Conservation (phyloP, 306 rosid genomes). For the Fragaria vesca region DNA sequence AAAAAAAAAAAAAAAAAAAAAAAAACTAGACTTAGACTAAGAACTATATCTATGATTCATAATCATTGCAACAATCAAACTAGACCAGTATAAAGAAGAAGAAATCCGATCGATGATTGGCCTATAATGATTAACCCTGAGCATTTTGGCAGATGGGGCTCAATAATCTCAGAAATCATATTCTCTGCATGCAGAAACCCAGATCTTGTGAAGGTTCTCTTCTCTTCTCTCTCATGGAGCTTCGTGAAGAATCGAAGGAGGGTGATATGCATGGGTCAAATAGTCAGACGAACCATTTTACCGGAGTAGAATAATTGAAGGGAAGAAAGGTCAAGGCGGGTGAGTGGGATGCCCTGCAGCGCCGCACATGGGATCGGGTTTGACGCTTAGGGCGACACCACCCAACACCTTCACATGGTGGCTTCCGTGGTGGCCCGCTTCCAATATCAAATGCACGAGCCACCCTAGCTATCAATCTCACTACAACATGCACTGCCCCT, state of each 20-base stretch:
- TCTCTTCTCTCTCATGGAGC: background rate
- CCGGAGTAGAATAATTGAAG: background rate
- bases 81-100: background rate
- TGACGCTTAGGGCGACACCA: slow-evolving; percentile 50
- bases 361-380: slow-evolving; percentile 94
- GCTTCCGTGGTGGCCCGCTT: slow-evolving; percentile 39
- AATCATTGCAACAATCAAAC: slow-evolving; percentile 15
- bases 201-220: slow-evolving; percentile 5
- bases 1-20: background rate
- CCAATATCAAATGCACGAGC: slow-evolving; percentile 11
- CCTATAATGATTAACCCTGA: slow-evolving; percentile 15
- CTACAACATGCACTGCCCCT: slow-evolving; percentile 47
- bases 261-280: background rate
- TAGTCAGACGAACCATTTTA: background rate
- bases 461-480: slow-evolving; percentile 43
- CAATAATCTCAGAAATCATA: background rate
- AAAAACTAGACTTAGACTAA: background rate
- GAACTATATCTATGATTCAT: background rate
- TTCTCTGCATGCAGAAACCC: background rate
- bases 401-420: slow-evolving; percentile 77
- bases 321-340: slow-evolving; percentile 12
- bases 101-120: background rate
- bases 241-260: background rate
- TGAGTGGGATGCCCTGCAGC: slow-evolving; percentile 76
- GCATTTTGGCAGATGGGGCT: slow-evolving; percentile 17